Percentiles rank a stretch among this genome's conserved stretches.
Conservation (phyloP, 75 land plant species). For the Selaginella tamariscina region DNA sequence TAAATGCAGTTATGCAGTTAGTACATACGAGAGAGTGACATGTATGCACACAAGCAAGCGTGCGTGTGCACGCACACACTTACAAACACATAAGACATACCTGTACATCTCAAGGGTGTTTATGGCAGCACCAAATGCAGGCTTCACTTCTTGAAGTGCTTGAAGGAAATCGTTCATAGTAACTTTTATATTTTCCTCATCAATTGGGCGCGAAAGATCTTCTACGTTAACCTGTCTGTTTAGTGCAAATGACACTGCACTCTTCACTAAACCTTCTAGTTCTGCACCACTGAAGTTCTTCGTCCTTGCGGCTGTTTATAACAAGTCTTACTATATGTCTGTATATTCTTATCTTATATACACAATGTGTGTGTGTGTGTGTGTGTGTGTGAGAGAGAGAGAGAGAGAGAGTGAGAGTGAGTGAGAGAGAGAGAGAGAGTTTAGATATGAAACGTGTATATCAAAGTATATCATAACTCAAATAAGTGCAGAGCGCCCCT, state of each 20-base stretch:
- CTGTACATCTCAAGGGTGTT: constrained; percentile 89
- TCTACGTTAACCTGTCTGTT: constrained; percentile 69
- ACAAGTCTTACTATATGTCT: too few species aligned
- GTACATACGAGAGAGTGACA: background rate
- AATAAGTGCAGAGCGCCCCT: too few species aligned
- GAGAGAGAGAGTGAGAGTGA: too few species aligned
- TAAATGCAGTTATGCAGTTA: background rate
- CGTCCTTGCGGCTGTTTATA: constrained; percentile 87
- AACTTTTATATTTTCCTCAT: constrained; percentile 90
- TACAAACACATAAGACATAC: constrained; percentile 23
- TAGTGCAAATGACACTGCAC: constrained; percentile 91
- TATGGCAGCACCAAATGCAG: constrained; percentile 97
- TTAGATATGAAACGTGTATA: too few species aligned
- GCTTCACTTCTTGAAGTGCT: constrained; percentile 72
- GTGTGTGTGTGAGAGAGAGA: too few species aligned
- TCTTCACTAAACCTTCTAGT: constrained; percentile 93
- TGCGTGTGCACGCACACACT: constrained; percentile 7
- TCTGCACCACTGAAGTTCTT: constrained; percentile 99
- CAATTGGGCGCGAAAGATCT: constrained; percentile 73
- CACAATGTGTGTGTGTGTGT: too few species aligned
- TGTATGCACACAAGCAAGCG: background rate
- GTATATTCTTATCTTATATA: too few species aligned
- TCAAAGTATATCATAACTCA: too few species aligned
- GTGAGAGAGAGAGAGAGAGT: too few species aligned
- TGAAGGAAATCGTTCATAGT: constrained; percentile 81